These are phyloP conservation scores for Trametes maxima DNA, from an alignment of 768 basidiomycete species.

Conservation along the genomic window DNA sequence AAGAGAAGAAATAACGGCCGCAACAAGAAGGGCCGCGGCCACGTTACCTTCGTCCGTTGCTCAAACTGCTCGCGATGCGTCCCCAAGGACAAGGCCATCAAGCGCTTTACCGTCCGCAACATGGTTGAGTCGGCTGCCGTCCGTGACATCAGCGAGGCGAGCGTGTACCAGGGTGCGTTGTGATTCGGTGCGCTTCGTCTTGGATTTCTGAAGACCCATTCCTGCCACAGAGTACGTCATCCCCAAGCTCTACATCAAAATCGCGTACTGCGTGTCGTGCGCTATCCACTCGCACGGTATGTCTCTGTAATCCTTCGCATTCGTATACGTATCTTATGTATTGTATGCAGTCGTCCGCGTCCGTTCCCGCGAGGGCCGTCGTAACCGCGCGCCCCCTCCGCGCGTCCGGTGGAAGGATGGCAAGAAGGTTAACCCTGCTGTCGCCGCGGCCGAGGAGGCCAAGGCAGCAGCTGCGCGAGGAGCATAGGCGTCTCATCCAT, in stretches of 20 bases:
- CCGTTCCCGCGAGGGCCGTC: conserved; percentile 90
- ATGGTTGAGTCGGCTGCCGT: conserved; percentile 99
- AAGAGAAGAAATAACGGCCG: conserved; percentile 99
- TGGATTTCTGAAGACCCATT: not conserved
- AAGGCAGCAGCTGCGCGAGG: conserved; percentile 61
- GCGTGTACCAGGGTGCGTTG: conserved; percentile 82
- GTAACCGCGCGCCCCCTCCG: conserved; percentile 97
- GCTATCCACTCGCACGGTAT: conserved; percentile 98
- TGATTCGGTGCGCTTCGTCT: not conserved
- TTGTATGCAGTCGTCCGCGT: conserved; percentile 85
- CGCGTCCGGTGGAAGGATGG: conserved; percentile 95
- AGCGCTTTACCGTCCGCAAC: conserved; percentile 98
- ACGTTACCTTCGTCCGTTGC: conserved; percentile 93
- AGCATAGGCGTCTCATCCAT: conserved; percentile 42
- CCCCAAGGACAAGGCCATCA: conserved; percentile 99
- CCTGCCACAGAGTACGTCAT: conserved; percentile 79
- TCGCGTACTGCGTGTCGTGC: conserved; percentile 97
- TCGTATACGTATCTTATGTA: not conserved
- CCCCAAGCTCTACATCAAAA: conserved; percentile 98
- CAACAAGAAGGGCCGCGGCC: conserved; percentile 99
- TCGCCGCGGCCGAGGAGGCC: conserved; percentile 88
- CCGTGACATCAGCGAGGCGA: conserved; percentile 95
- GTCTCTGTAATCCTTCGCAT: conserved; percentile 31
- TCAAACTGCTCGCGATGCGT: conserved; percentile 99
- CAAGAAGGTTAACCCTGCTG: conserved; percentile 96